phyloP scores from a whole-genome alignment of 2,329 filamentous ascomycete species.

The Neopestalotiopsis sp. region DNA sequence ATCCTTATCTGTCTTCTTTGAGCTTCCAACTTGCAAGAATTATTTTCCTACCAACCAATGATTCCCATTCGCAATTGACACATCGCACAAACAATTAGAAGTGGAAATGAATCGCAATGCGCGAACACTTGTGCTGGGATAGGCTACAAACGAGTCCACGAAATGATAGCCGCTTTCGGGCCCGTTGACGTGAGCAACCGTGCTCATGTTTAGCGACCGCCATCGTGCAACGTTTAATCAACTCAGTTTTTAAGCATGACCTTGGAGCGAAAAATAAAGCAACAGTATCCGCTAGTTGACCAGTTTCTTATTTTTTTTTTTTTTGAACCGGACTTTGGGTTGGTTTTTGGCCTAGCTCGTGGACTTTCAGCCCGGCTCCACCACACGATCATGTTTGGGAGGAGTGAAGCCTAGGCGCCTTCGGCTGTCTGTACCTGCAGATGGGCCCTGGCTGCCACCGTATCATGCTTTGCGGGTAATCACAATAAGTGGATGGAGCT shows the following conservation, averaged over 20 bases:
- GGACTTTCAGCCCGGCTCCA: conserved; percentile 11
- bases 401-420: background rate
- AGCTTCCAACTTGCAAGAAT: no score
- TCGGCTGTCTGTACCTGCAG: background rate
- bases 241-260: background rate
- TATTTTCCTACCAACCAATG: no score
- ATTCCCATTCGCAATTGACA: no score
- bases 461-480: background rate
- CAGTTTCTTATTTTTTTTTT: background rate
- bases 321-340: background rate
- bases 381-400: background rate
- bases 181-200: background rate
- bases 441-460: background rate
- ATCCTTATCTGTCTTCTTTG: background rate
- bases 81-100: no score
- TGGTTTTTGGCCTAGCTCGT: conserved; percentile 4
- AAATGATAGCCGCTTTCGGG: background rate
- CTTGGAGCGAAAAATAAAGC: background rate
- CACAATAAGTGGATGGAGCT: background rate
- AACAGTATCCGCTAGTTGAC: background rate
- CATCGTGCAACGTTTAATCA: background rate
- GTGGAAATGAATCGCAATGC: background rate
- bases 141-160: background rate
- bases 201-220: background rate
- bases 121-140: background rate